Evolutionary conservation across 2,329 filamentous ascomycete species (phyloP).

Genomic region (Aureobasidium sp.): DNA sequence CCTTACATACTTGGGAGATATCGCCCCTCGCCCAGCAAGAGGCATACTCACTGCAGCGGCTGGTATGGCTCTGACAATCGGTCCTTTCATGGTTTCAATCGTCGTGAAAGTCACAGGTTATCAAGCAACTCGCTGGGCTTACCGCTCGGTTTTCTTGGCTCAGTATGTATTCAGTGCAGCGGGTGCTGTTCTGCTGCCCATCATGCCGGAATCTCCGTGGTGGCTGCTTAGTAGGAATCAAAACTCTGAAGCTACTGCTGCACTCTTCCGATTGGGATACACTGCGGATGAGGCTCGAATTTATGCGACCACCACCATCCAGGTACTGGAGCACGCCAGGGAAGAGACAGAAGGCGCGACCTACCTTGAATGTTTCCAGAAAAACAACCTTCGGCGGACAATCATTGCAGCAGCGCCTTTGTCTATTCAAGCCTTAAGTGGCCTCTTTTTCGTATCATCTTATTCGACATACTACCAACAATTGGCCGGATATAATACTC

Average conservation of each 20-base stretch:
- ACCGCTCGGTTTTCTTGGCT: conserved; percentile 34
- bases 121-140: conserved; percentile 34
- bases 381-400: conserved; percentile 33
- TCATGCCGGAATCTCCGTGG: conserved; percentile 22
- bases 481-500: conserved; percentile 33
- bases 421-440: conserved; percentile 30
- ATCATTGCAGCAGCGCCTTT: conserved; percentile 33
- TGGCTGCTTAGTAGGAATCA: conserved; percentile 15
- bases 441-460: conserved; percentile 29
- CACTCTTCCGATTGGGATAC: conserved; percentile 21
- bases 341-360: conserved; percentile 31
- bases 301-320: conserved; percentile 22
- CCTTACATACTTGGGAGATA: conserved; percentile 33
- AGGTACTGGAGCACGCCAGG: conserved; percentile 29
- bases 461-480: conserved; percentile 40
- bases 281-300: conserved; percentile 17
- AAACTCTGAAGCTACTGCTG: conserved; percentile 16
- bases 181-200: conserved; percentile 21
- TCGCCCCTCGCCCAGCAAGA: conserved; percentile 33
- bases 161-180: conserved; percentile 36
- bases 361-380: conserved; percentile 35
- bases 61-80: conserved; percentile 35
- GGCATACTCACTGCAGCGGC: conserved; percentile 32
- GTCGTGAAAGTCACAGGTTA: conserved; percentile 24
- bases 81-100: conserved; percentile 29